Evolutionary conservation across 2,329 filamentous ascomycete genomes (phyloP).

Genomic region (Aureobasidium uvarum): DNA sequence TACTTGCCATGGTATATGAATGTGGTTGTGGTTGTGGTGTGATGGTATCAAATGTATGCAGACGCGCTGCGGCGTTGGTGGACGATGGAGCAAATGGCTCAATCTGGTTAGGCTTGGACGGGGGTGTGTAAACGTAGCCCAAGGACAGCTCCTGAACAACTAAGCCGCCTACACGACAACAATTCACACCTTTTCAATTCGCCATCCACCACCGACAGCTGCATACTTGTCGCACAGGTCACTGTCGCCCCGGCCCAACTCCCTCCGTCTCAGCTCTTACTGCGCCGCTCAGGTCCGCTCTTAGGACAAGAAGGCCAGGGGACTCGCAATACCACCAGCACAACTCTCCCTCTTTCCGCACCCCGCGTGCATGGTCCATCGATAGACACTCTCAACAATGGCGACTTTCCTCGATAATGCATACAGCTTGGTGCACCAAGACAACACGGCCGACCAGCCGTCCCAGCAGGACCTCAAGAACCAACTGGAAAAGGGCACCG

Average conservation of each 20-base stretch:
- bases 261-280: background rate
- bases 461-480: slow-evolving; percentile 86
- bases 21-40: background rate
- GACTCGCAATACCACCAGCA: slow-evolving; percentile 8
- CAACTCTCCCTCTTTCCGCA: slow-evolving; percentile 13
- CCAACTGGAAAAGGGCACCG: slow-evolving; percentile 43
- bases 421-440: slow-evolving; percentile 96
- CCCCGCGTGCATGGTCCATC: slow-evolving; percentile 19
- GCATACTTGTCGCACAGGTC: background rate
- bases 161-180: slow-evolving; percentile 7
- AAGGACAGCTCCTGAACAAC: slow-evolving; percentile 22
- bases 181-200: background rate
- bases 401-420: slow-evolving; percentile 90
- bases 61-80: slow-evolving; percentile 7
- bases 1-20: slow-evolving; percentile 57
- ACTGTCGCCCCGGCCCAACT: background rate
- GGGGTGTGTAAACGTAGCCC: slow-evolving; percentile 17
- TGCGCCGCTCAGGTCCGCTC: background rate
- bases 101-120: slow-evolving; percentile 2
- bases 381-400: slow-evolving; percentile 59
- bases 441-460: slow-evolving; percentile 93
- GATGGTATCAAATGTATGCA: background rate
- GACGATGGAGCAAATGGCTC: slow-evolving; percentile 21
- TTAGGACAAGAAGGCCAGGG: slow-evolving; percentile 15
- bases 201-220: slow-evolving; percentile 1